Conservation (phyloP, 225 moss, liverwort and hornwort species). For the Pseudoscleropodium purum region DNA sequence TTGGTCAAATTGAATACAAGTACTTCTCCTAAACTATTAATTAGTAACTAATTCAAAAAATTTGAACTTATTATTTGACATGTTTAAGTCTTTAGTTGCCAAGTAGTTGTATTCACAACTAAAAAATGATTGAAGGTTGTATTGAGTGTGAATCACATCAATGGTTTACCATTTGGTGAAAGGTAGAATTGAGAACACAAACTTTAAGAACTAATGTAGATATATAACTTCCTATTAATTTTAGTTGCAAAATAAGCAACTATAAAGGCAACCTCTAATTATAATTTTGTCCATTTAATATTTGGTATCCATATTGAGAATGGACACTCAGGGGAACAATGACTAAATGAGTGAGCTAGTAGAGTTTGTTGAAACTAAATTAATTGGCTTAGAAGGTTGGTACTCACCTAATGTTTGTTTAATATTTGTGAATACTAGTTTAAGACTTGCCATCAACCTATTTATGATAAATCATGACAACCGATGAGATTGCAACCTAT, state of each 20-base stretch:
- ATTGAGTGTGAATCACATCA: background rate
- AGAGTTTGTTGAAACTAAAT: accelerated
- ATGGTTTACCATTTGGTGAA: background rate
- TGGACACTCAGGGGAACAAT: accelerated
- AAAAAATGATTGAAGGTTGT: background rate
- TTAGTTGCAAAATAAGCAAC: background rate
- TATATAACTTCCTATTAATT: background rate
- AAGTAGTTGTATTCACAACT: background rate
- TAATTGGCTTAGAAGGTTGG: background rate
- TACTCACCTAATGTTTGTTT: background rate
- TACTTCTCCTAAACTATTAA: too few species aligned
- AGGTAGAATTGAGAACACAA: accelerated
- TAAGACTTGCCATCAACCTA: accelerated
- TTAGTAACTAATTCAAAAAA: too few species aligned
- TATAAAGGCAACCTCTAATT: background rate
- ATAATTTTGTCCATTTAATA: background rate
- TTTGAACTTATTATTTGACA: background rate
- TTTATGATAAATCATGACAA: background rate
- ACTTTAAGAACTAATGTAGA: background rate
- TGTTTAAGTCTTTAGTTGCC: background rate
- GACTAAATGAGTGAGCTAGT: background rate
- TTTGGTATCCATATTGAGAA: background rate
- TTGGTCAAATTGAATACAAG: too few species aligned
- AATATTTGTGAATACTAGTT: background rate
- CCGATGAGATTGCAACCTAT: accelerated